Base-by-base conservation (phyloP, 768 basidiomycete species). In the Lentinula aciculospora region DNA sequence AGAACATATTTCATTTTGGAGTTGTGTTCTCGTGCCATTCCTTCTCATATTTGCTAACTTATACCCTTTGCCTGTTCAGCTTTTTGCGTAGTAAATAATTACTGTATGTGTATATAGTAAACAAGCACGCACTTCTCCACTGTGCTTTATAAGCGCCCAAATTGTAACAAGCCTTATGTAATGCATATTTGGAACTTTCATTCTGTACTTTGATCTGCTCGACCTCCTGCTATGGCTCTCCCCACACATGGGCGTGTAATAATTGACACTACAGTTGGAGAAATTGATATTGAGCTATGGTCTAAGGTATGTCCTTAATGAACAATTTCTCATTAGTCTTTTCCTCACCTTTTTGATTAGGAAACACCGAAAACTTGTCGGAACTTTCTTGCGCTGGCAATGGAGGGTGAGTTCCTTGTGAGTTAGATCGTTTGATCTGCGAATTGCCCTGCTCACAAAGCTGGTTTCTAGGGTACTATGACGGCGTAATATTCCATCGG, bases 341-440 rank as follows among this genome's bases (percentile, higher is more conserved):
- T 23, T 28, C 1, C 34, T 17, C 7, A 53, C 32, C 8, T 36
- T 32, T 13, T 13, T 36, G 0, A 13, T 37, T 17, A 92, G 85
- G 96, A 98, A 85, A 85, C 92, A 21, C 97, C 97, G 0, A 94
- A 92, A 77, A 78, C 97, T 71, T 95, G 92, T 68, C 82, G 95
- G 47, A 95, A 95, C 72, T 93, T 94, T 71, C 76, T 96, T 40
- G 84, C 89, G 15, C 78, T 96, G 47, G 86, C 91, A 1, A 87
- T 95, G 82, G 90, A 95, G 79, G 93, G 92, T 91, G 68, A 65
- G 85, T 56, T 17, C 31, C 37, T 42, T 46, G 55, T 56, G 55
- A 56, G 55, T 56, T 44, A 44, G 4, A 12, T n/a, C 29, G 29
- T 32, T 46, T 25, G 15, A 8, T 0, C 25, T n/a, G 19, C 17